Conservation (phyloP, 2,329 filamentous ascomycete genomes). For the Colletotrichum sp. region DNA sequence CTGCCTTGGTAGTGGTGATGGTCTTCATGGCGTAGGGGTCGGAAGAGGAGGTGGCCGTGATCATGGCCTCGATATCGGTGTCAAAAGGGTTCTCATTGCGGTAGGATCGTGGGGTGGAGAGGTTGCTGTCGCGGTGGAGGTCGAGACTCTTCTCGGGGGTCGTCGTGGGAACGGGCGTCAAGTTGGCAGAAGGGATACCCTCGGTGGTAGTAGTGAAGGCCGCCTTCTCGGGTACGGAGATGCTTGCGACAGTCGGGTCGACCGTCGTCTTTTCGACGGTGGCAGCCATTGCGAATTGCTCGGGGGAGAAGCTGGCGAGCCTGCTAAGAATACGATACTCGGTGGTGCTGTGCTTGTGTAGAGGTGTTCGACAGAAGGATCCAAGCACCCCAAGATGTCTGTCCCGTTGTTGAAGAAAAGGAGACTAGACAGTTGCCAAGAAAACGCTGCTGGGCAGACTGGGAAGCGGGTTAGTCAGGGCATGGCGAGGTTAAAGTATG, state of each 20-base stretch:
- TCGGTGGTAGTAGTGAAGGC: constrained; percentile 7
- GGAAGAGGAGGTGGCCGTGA: constrained; percentile 39
- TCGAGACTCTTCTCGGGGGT: constrained; percentile 30
- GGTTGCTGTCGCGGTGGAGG: constrained; percentile 37
- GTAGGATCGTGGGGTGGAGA: constrained; percentile 50
- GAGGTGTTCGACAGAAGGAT: neutral
- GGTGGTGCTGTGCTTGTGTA: neutral
- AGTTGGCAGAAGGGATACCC: neutral
- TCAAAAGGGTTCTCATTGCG: constrained; percentile 58
- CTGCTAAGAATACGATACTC: neutral
- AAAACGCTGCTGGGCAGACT: constrained; percentile 1
- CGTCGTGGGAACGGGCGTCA: constrained; percentile 17
- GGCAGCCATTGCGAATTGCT: neutral
- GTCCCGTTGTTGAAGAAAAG: neutral
- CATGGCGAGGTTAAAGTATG: constrained; percentile 3
- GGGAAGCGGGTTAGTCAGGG: constrained; percentile 6
- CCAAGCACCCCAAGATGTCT: neutral
- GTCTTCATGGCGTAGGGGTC: constrained; percentile 35
- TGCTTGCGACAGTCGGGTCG: neutral
- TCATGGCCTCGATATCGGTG: constrained; percentile 61
- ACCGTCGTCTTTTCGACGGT: constrained; percentile 7
- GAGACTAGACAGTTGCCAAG: neutral
- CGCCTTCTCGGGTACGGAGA: constrained; percentile 15
- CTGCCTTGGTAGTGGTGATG: constrained; percentile 43
- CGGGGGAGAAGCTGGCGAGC: neutral